Percentiles rank a stretch among this genome's conserved stretches.
Conservation (phyloP, 176 grass and related monocot species). For the Otatea glauca region DNA sequence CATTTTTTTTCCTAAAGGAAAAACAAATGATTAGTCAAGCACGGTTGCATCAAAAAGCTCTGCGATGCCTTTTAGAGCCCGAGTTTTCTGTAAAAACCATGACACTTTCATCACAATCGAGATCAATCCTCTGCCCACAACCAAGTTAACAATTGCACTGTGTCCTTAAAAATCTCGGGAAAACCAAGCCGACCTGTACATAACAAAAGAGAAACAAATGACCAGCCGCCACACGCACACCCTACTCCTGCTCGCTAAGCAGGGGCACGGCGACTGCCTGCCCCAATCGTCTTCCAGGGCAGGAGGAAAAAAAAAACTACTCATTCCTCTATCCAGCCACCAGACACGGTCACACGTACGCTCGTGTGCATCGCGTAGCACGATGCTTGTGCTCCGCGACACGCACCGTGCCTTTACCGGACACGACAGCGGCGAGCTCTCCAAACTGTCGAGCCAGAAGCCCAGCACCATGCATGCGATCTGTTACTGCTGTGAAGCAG, state of each 20-base stretch:
- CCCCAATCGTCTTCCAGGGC: background rate
- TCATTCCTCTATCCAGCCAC: background rate
- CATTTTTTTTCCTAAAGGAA: background rate
- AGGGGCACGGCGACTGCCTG: background rate
- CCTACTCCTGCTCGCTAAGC: background rate
- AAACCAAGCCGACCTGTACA: conserved; percentile 10
- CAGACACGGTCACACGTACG: background rate
- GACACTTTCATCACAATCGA: background rate
- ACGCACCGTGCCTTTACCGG: conserved; percentile 28
- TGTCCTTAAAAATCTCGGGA: background rate
- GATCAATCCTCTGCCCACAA: conserved; percentile 43
- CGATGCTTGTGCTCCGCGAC: conserved; percentile 50
- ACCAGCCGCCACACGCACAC: conserved; percentile 42
- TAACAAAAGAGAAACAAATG: background rate
- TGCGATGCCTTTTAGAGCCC: conserved; percentile 34
- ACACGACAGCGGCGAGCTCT: conserved; percentile 26
- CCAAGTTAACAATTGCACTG: background rate
- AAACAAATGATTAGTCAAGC: conserved; percentile 30
- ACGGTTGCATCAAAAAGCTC: conserved; percentile 40
- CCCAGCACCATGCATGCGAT: conserved; percentile 37
- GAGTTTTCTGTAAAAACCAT: conserved; percentile 9
- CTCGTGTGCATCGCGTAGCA: conserved; percentile 27
- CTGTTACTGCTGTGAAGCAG: conserved; percentile 12
- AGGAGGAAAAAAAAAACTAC: background rate
- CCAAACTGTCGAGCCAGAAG: conserved; percentile 1